Conservation (phyloP, 2,329 filamentous ascomycete species). For the Calonectria naviculata region DNA sequence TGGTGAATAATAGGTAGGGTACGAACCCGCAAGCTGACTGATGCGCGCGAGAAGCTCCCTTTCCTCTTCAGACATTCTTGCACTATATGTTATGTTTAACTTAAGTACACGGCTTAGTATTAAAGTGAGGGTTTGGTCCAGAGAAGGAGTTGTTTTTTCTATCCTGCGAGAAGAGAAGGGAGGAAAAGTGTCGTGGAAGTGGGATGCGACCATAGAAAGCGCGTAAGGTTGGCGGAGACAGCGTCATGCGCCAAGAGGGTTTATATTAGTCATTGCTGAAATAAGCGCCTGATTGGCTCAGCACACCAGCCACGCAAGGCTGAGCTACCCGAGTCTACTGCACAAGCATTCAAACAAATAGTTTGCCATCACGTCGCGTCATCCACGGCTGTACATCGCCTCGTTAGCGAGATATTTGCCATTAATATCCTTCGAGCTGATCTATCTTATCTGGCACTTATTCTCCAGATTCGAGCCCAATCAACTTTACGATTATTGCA, state of each 20-base stretch:
- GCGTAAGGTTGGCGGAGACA: conserved; percentile 3
- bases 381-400: neutral
- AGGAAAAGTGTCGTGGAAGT: neutral
- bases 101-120: neutral
- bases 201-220: conserved; percentile 1
- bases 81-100: neutral
- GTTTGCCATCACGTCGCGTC: neutral
- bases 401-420: neutral
- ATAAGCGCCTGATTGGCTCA: conserved; percentile 31
- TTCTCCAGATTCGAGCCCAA: neutral
- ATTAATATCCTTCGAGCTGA: neutral
- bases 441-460: neutral
- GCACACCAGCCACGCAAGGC: conserved; percentile 29
- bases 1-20: conserved; percentile 16
- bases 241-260: conserved; percentile 28
- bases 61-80: conserved; percentile 59
- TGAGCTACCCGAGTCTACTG: conserved; percentile 22
- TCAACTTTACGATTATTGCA: conserved; percentile 4
- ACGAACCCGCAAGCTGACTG: conserved; percentile 60
- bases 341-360: neutral
- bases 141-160: neutral
- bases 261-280: conserved; percentile 37
- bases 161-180: neutral
- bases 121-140: neutral
- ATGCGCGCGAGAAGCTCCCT: conserved; percentile 66